A percentile compares a stretch with the other conserved stretches of the same genome.
Evolutionary conservation across 257 asterid species (phyloP).

Genomic region (Parsonsia alboflavescens): DNA sequence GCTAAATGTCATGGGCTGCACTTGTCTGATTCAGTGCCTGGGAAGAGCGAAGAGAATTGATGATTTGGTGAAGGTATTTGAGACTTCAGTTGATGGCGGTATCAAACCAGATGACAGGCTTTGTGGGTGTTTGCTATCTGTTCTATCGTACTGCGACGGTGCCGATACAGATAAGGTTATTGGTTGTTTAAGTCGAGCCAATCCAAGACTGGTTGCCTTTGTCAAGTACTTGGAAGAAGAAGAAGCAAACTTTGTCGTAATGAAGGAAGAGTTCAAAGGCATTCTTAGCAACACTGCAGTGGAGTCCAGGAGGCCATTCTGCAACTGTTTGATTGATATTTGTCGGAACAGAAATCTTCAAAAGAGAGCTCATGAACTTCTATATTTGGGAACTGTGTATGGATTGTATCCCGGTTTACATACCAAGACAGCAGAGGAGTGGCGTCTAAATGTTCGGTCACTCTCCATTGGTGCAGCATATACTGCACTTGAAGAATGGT

Average conservation of each 20-base stretch:
- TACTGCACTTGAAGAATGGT: slow-evolving; percentile 93
- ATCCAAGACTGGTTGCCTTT: slow-evolving; percentile 42
- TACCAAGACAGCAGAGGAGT: slow-evolving; percentile 72
- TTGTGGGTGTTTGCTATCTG: slow-evolving; percentile 82
- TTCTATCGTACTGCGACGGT: slow-evolving; percentile 57
- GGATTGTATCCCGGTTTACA: slow-evolving; percentile 88
- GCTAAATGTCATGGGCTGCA: slow-evolving; percentile 90
- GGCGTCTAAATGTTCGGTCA: slow-evolving; percentile 78
- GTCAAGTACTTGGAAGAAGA: slow-evolving; percentile 38
- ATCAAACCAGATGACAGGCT: slow-evolving; percentile 86
- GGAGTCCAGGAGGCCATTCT: slow-evolving; percentile 78
- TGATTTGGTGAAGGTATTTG: slow-evolving; percentile 65
- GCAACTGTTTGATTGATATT: slow-evolving; percentile 84
- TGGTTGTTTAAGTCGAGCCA: slow-evolving; percentile 47
- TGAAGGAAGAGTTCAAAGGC: slow-evolving; percentile 57
- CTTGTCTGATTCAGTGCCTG: slow-evolving; percentile 82
- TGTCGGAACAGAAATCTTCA: slow-evolving; percentile 46
- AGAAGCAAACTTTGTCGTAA: slow-evolving; percentile 26
- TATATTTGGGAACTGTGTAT: slow-evolving; percentile 58
- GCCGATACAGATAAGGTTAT: slow-evolving; percentile 62
- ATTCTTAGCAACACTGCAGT: slow-evolving; percentile 52
- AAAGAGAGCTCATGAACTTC: slow-evolving; percentile 74
- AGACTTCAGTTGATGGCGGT: slow-evolving; percentile 45
- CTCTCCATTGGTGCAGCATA: slow-evolving; percentile 86
- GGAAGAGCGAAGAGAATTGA: slow-evolving; percentile 71